phyloP scores from a whole-genome alignment of 129 eudicot species.

The Silybum marianum region DNA sequence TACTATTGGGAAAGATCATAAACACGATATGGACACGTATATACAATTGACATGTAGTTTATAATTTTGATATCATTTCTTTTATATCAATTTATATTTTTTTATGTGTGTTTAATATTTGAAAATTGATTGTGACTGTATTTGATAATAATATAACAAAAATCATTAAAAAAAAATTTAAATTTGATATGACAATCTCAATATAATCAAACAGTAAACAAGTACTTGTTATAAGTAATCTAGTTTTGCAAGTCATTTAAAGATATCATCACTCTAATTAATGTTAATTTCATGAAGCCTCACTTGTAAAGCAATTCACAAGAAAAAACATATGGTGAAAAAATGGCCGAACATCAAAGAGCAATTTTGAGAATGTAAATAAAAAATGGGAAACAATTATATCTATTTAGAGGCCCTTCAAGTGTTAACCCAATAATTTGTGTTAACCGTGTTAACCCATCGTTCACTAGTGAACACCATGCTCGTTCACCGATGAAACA shows the following conservation, averaged over 20 bases:
- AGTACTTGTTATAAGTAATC: too few relatives aligned
- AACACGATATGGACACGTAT: conserved; percentile 1
- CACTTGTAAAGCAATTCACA: neutral
- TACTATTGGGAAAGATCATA: neutral
- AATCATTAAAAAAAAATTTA: neutral
- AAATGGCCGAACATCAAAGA: neutral
- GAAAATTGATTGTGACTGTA: neutral
- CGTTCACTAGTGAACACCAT: too few relatives aligned
- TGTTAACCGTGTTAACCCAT: too few relatives aligned
- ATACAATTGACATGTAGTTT: neutral
- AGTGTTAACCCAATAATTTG: too few relatives aligned
- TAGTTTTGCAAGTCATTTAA: too few relatives aligned
- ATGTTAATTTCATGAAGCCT: neutral
- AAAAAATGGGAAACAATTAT: neutral
- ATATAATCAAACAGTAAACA: too few relatives aligned
- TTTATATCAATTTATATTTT: neutral
- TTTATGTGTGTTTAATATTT: neutral
- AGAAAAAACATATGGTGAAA: neutral
- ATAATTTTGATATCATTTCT: neutral
- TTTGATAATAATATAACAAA: neutral
- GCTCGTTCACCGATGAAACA: too few relatives aligned
- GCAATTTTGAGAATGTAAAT: neutral
- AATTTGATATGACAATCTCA: neutral
- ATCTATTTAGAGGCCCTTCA: neutral
- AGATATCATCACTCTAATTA: too few relatives aligned